phyloP scores from a whole-genome alignment of 768 basidiomycete species.

The Antrodiella citrinella region DNA sequence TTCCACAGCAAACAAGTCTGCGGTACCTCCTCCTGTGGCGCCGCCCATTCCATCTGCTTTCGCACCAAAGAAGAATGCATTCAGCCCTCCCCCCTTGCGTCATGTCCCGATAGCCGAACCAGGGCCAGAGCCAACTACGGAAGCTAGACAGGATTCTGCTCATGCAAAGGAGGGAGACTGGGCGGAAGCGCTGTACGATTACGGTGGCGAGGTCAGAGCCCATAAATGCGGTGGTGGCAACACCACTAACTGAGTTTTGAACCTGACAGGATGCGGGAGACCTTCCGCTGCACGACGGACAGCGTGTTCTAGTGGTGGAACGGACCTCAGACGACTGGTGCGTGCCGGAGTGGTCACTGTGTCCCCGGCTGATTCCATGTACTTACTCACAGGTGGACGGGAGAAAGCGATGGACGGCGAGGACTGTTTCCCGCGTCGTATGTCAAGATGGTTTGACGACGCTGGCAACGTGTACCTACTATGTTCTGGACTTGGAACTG shows the following conservation, averaged over 20 bases:
- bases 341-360: no score
- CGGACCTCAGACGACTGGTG: slow-evolving; percentile 73
- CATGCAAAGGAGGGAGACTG: slow-evolving; percentile 57
- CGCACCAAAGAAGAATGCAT: slow-evolving; percentile 33
- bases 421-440: slow-evolving; percentile 23
- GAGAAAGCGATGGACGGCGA: slow-evolving; percentile 18
- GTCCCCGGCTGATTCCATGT: no score
- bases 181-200: slow-evolving; percentile 75
- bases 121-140: slow-evolving; percentile 20
- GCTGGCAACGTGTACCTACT: no score
- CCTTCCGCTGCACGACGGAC: slow-evolving; percentile 46
- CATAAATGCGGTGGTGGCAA: no score
- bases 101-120: slow-evolving; percentile 24
- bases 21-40: slow-evolving; percentile 26
- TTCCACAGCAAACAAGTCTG: slow-evolving; percentile 32
- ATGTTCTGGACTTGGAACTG: no score
- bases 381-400: slow-evolving; percentile 26
- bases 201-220: slow-evolving; percentile 60
- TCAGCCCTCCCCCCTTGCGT: slow-evolving; percentile 48
- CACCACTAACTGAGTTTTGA: no score
- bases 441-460: slow-evolving; percentile 21
- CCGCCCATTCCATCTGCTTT: slow-evolving; percentile 35
- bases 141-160: slow-evolving; percentile 16
- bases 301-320: slow-evolving; percentile 56
- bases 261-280: slow-evolving; percentile 61